Evolutionary conservation across 768 basidiomycete species (phyloP).

Genomic region (Crucibulum laeve): DNA sequence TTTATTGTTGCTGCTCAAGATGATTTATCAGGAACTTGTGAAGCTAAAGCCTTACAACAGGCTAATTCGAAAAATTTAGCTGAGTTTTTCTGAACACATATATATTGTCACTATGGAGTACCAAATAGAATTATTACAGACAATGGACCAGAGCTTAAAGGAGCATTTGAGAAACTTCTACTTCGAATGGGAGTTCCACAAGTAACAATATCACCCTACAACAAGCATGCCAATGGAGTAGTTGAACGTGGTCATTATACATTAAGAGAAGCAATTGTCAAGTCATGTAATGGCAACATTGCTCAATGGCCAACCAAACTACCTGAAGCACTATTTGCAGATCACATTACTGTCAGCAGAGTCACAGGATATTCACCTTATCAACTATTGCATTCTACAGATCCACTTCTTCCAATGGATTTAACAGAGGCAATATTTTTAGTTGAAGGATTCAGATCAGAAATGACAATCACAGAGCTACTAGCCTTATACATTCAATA

Average conservation of each 20-base stretch:
- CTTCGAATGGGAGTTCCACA: constrained; percentile 15
- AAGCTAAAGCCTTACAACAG: constrained; percentile 13
- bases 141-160: constrained; percentile 17
- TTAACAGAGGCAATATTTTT: not conserved
- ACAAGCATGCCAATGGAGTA: constrained; percentile 29
- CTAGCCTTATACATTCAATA: not conserved
- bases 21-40: constrained; percentile 20
- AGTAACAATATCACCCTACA: constrained; percentile 26
- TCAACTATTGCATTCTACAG: not conserved
- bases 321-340: constrained; percentile 17
- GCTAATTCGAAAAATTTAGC: constrained; percentile 10
- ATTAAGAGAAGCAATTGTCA: constrained; percentile 25
- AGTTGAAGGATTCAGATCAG: not conserved
- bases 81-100: constrained; percentile 14
- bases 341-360: constrained; percentile 12
- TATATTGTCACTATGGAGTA: constrained; percentile 19
- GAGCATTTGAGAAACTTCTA: not conserved
- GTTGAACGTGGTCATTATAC: constrained; percentile 27
- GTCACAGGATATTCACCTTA: constrained; percentile 16
- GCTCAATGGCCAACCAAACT: constrained; percentile 16
- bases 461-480: not conserved
- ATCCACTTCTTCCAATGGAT: not conserved
- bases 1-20: constrained; percentile 21
- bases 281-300: constrained; percentile 12
- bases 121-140: constrained; percentile 19